These are phyloP conservation scores for Aspergillus quadrilineatus DNA, from an alignment of 2,329 filamentous ascomycete genomes.

Conservation along the genomic window DNA sequence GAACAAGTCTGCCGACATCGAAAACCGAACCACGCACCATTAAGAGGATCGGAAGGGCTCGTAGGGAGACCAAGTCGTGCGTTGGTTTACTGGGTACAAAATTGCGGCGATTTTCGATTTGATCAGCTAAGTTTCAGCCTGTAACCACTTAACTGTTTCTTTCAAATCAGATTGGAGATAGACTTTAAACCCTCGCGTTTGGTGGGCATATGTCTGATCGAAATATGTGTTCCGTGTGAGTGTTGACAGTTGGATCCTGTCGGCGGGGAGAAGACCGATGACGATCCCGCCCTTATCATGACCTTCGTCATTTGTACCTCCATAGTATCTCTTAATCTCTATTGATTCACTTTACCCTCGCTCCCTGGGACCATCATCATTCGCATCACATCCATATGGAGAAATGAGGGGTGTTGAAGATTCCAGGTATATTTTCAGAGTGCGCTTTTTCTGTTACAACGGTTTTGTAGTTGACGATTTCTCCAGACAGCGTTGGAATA, in stretches of 20 bases:
- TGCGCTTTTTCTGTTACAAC: background rate
- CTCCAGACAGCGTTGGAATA: conserved; percentile 65
- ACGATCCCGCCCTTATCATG: background rate
- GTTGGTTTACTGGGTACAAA: background rate
- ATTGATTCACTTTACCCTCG: background rate
- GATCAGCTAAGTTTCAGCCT: background rate
- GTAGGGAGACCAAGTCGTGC: background rate
- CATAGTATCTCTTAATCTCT: background rate
- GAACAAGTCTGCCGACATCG: conserved; percentile 56
- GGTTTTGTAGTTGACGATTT: conserved; percentile 5
- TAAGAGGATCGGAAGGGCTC: background rate
- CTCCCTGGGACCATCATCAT: background rate
- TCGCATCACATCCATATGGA: conserved; percentile 16
- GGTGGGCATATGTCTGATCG: background rate
- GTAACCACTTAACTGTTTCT: background rate
- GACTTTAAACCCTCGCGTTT: background rate
- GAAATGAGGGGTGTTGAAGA: conserved; percentile 58
- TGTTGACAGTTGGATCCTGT: background rate
- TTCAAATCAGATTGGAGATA: background rate
- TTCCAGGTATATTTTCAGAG: conserved; percentile 44
- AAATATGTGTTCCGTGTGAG: background rate
- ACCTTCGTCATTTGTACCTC: background rate
- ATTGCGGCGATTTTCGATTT: background rate
- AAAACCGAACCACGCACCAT: conserved; percentile 2
- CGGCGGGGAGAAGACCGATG: conserved; percentile 2